Evolutionary conservation across 2,329 filamentous ascomycete species (phyloP).

Genomic region (Sclerotinia glacialis): DNA sequence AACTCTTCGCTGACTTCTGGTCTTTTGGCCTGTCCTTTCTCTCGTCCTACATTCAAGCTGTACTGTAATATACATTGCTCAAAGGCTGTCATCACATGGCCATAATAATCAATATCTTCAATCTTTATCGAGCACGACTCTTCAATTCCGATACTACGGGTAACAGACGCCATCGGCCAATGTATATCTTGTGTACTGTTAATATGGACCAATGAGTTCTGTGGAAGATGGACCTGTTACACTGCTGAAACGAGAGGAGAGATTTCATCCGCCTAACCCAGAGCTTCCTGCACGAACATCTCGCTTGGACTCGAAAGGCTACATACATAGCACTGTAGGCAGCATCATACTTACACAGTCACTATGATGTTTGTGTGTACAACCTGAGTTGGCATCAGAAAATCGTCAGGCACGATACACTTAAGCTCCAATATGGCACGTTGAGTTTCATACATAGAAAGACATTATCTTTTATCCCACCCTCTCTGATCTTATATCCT

Average conservation of each 20-base stretch:
- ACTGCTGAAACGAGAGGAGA: constrained; percentile 16
- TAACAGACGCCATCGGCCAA: constrained; percentile 14
- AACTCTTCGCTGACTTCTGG: neutral
- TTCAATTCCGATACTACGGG: constrained; percentile 12
- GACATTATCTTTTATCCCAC: constrained; percentile 27
- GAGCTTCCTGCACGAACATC: neutral
- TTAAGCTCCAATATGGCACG: constrained; percentile 7
- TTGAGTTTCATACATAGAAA: constrained; percentile 19
- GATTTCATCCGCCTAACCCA: neutral
- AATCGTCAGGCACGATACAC: constrained; percentile 11
- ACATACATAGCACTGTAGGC: neutral
- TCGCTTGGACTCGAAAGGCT: constrained; percentile 7
- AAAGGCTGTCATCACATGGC: neutral
- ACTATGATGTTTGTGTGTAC: constrained; percentile 8
- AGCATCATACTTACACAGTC: constrained; percentile 14
- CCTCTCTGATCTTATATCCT: constrained; percentile 24
- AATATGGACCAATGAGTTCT: neutral
- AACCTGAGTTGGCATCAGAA: neutral
- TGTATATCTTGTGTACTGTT: neutral
- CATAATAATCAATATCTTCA: neutral
- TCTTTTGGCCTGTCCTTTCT: neutral
- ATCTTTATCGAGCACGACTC: constrained; percentile 11
- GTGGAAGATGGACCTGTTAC: constrained; percentile 6
- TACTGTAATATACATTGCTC: neutral
- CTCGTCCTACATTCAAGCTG: neutral